Percentiles rank a stretch among this genome's conserved stretches.
Conservation (phyloP, 2,329 filamentous ascomycete genomes). For the Phialophora chinensis region DNA sequence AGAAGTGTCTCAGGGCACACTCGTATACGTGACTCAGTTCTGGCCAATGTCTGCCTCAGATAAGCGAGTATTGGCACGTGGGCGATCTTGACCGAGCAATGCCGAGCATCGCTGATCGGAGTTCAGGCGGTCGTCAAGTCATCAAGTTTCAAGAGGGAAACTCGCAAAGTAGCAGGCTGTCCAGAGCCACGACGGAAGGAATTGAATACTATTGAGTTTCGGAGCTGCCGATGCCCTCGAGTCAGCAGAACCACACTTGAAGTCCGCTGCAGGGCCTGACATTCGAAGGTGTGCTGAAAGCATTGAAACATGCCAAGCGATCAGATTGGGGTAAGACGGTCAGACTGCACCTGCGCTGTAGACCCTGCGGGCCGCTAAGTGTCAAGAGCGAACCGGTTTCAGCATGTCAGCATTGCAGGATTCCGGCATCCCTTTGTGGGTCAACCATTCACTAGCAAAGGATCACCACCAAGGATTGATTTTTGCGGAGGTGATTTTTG, state of each 20-base stretch:
- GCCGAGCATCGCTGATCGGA: constrained; percentile 11
- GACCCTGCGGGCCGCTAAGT: constrained; percentile 1
- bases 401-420: constrained; percentile 31
- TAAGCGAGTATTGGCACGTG: constrained; percentile 21
- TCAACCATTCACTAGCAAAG: not conserved
- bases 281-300: not conserved
- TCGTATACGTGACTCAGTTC: not conserved
- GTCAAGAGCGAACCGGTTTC: not conserved
- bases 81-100: constrained; percentile 7
- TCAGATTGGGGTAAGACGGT: not conserved
- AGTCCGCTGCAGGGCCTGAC: not conserved
- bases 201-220: constrained; percentile 11
- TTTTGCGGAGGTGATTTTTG: constrained; percentile 13
- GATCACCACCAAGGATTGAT: constrained; percentile 6
- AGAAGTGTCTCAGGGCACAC: not conserved
- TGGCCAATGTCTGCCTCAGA: not conserved
- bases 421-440: constrained; percentile 11
- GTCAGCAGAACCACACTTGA: constrained; percentile 9
- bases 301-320: constrained; percentile 17
- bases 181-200: not conserved
- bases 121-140: constrained; percentile 1
- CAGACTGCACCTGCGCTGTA: not conserved
- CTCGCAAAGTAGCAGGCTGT: not conserved
- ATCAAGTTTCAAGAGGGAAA: not conserved
- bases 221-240: constrained; percentile 22